Base-by-base conservation (phyloP, 1,284 basidiomycete species). In the Gomphus bonarii region DNA sequence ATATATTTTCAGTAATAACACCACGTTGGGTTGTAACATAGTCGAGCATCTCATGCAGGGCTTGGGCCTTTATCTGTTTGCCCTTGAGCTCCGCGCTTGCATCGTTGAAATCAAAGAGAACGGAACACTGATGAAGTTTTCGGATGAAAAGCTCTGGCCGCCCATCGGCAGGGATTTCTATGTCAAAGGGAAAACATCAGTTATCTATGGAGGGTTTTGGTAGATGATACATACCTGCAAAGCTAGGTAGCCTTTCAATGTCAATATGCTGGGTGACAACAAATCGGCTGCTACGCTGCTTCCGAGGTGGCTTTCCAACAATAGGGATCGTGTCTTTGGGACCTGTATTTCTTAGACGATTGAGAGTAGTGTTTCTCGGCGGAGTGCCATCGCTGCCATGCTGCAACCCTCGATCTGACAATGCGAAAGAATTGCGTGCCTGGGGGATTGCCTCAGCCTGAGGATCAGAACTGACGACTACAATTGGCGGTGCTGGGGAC, bases 51-150 rank as follows among this genome's bases (percentile, higher is more conserved):
- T 99, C 97, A 65, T 97, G 93, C 56, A 99, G 74, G 4, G 97
- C 94, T 68, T 97, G 91, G 1, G 95, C 91, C 76, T 99, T 99
- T 75, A 99, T 89, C 72, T 98, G 95, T 75, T 99, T 99, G 63
- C 94, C 95, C 69, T 88, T 88, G 64, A 99, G 81, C 67, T 99
- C 97, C 43, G 89, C 80, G 66, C 91, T 95, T 50, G 95, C 90
- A 68, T 99, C 97, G 70, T 98, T 99, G 73, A 99, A 99, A 73
- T 99, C 97, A 68, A 99, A 99, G 22, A 99, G 77, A 60, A 97
- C 93, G 57, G 90, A 88, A 73, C 95, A 98, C 70, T 99, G 97
- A 69, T 90, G 84, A 54, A 99, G 79, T 73, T 99, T 99, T 71
- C 83, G 91, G 65, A 99, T 78, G 68, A 99, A 99, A 36, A 99